Conservation (phyloP, 805 yeast species). For the Yamadazyma paraphyllophila region DNA sequence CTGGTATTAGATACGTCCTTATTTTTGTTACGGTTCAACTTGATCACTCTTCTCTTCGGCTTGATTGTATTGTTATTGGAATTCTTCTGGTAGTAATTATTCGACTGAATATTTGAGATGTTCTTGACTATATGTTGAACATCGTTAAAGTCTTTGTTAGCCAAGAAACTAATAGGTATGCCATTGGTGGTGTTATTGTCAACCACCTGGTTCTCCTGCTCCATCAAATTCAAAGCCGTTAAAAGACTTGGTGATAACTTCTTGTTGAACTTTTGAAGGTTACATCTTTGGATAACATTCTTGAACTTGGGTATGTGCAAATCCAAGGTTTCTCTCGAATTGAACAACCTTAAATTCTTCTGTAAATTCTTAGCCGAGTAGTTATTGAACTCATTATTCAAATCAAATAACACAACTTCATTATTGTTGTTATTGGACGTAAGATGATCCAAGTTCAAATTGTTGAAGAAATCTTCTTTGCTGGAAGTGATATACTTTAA, state of each 20-base stretch:
- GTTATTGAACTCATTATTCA: conserved; percentile 50
- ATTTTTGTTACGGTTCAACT: conserved; percentile 21
- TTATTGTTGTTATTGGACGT: conserved; percentile 7
- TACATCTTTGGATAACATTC: conserved; percentile 57
- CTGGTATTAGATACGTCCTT: background rate
- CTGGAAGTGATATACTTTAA: conserved; percentile 44
- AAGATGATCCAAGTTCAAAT: conserved; percentile 5
- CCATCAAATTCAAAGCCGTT: conserved; percentile 32
- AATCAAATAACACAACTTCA: conserved; percentile 46
- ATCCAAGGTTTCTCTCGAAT: conserved; percentile 80
- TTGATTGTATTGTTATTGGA: conserved; percentile 19
- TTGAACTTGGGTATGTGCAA: conserved; percentile 58
- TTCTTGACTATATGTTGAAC: conserved; percentile 38
- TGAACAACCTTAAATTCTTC: conserved; percentile 44
- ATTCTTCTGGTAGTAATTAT: conserved; percentile 35
- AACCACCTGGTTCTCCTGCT: conserved; percentile 17
- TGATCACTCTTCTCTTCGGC: conserved; percentile 45
- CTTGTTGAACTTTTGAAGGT: conserved; percentile 42
- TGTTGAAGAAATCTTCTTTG: conserved; percentile 9
- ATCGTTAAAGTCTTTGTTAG: conserved; percentile 23
- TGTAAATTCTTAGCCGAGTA: conserved; percentile 51
- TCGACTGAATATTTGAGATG: conserved; percentile 47
- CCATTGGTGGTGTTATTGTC: conserved; percentile 25
- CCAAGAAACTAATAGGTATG: conserved; percentile 39
- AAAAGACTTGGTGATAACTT: conserved; percentile 36